Percentiles rank a stretch among this genome's conserved stretches.
Conservation (phyloP, 768 basidiomycete genomes). For the Suillus alpinus region DNA sequence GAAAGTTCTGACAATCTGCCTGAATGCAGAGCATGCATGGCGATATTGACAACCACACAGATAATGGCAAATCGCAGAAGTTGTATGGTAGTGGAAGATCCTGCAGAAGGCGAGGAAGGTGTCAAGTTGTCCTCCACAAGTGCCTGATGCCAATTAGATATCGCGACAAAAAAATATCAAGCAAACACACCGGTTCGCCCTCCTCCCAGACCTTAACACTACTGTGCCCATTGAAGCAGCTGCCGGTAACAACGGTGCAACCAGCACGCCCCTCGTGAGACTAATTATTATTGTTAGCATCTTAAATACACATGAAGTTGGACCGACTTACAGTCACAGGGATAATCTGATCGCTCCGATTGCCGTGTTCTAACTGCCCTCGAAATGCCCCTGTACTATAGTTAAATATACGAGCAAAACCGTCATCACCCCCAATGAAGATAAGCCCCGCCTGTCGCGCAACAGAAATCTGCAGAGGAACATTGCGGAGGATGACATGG, state of each 20-base stretch:
- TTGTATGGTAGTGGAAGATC: not conserved
- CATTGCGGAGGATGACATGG: constrained; percentile 7
- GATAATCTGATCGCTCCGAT: not conserved
- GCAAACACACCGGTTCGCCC: too few relatives aligned
- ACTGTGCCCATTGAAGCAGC: not conserved
- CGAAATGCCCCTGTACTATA: not conserved
- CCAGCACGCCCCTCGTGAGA: not conserved
- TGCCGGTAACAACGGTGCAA: not conserved
- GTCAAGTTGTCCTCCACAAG: not conserved
- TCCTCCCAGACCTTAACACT: not conserved
- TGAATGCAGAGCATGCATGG: not conserved
- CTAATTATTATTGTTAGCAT: too few relatives aligned
- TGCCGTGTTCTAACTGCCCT: constrained; percentile 6
- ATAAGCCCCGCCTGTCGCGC: not conserved
- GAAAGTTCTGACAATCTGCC: not conserved
- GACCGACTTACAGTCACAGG: not conserved
- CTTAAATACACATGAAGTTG: too few relatives aligned
- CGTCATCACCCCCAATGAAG: constrained; percentile 10
- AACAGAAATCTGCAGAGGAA: constrained; percentile 9
- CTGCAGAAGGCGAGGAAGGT: not conserved
- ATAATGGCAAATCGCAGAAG: not conserved
- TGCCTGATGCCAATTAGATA: too few relatives aligned
- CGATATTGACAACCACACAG: not conserved
- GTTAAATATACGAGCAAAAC: constrained; percentile 5
- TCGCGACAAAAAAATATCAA: too few relatives aligned